phyloP scores from a whole-genome alignment of 352 stramenopile genomes.

The Globisporangium acanthophoron region DNA sequence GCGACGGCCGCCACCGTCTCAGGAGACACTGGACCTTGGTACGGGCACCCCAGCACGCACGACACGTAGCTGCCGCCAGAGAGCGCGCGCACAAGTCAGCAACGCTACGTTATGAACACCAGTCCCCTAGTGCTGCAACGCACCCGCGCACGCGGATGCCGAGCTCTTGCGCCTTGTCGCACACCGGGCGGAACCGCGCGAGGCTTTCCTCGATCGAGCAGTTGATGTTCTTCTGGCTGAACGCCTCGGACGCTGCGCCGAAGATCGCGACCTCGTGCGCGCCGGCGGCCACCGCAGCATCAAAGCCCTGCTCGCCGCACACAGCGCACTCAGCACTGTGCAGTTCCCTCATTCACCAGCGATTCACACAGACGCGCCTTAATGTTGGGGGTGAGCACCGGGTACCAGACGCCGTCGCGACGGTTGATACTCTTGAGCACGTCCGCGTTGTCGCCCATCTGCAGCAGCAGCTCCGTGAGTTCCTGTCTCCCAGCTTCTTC shows the following conservation, averaged over 20 bases:
- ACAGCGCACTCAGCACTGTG: background rate
- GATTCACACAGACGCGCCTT: slow-evolving; percentile 38
- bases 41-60: slow-evolving; percentile 96
- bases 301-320: slow-evolving; percentile 61
- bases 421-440: slow-evolving; percentile 84
- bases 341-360: too few species aligned
- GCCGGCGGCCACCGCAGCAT: slow-evolving; percentile 76
- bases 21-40: slow-evolving; percentile 88
- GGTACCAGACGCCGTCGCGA: slow-evolving; percentile 79
- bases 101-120: too few species aligned
- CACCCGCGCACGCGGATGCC: slow-evolving; percentile 89
- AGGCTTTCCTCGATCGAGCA: slow-evolving; percentile 95
- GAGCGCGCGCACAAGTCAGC: background rate
- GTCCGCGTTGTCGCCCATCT: slow-evolving; percentile 92
- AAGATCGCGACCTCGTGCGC: slow-evolving; percentile 95
- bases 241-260: slow-evolving; percentile 92
- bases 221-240: slow-evolving; percentile 97
- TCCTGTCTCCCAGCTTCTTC: background rate
- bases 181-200: slow-evolving; percentile 88
- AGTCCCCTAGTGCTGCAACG: background rate
- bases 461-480: slow-evolving; percentile 6
- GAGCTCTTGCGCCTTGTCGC: slow-evolving; percentile 67
- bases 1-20: slow-evolving; percentile 80
- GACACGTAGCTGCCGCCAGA: slow-evolving; percentile 85
- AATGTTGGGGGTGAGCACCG: slow-evolving; percentile 92